Percentiles rank a stretch among this genome's conserved stretches.
Evolutionary conservation across 1,284 basidiomycete species (phyloP).

Genomic region (Cryptococcus floricola): DNA sequence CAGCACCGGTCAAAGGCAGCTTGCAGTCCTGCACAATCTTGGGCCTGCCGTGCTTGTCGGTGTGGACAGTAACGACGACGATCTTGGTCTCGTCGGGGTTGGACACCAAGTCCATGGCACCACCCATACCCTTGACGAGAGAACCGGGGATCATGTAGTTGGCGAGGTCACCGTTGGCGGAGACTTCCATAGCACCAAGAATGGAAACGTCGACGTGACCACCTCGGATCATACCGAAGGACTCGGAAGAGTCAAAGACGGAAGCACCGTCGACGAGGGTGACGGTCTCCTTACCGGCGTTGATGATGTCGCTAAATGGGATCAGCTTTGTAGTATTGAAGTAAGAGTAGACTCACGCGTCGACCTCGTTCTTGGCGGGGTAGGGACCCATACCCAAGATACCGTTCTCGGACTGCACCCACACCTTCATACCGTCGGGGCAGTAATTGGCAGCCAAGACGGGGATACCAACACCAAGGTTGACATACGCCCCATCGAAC

Average conservation of each 20-base stretch:
- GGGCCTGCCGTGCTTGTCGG: conserved; percentile 78
- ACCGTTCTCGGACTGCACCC: conserved; percentile 93
- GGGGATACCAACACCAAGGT: conserved; percentile 81
- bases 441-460: conserved; percentile 83
- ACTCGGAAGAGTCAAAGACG: conserved; percentile 62
- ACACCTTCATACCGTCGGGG: conserved; percentile 73
- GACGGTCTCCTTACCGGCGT: conserved; percentile 94
- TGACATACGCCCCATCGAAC: conserved; percentile 78
- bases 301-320: conserved; percentile 71
- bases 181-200: conserved; percentile 87
- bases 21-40: conserved; percentile 81
- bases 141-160: conserved; percentile 98
- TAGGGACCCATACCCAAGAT: conserved; percentile 94
- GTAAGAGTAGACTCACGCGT: conserved; percentile 62
- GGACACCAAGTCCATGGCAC: conserved; percentile 92
- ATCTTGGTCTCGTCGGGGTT: conserved; percentile 82
- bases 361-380: conserved; percentile 79
- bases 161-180: conserved; percentile 85
- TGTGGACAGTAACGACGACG: conserved; percentile 84
- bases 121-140: conserved; percentile 85
- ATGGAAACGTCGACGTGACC: conserved; percentile 94
- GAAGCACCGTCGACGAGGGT: conserved; percentile 88
- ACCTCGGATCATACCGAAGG: conserved; percentile 91
- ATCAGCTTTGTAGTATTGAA: neutral
- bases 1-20: conserved; percentile 81